These are phyloP conservation scores for Vararia minispora DNA, from an alignment of 768 basidiomycete species.

Conservation along the genomic window DNA sequence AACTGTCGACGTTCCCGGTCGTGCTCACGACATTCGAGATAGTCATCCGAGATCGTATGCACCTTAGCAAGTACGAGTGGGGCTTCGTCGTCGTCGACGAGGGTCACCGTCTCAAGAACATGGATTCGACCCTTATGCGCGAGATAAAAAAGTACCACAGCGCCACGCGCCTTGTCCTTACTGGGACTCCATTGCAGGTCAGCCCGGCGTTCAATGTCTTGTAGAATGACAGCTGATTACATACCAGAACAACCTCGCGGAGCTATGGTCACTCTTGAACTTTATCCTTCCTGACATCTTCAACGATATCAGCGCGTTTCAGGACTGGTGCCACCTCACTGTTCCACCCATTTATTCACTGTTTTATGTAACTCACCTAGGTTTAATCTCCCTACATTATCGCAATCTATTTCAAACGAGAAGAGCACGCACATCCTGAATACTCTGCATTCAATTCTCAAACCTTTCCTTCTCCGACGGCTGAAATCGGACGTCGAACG, in stretches of 20 bases:
- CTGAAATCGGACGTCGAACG: constrained; percentile 83
- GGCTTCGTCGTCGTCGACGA: constrained; percentile 95
- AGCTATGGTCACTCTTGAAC: constrained; percentile 91
- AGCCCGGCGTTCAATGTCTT: constrained; percentile 19
- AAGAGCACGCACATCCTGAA: constrained; percentile 60
- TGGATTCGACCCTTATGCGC: constrained; percentile 80
- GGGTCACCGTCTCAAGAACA: constrained; percentile 91
- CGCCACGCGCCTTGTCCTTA: constrained; percentile 86
- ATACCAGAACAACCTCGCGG: constrained; percentile 81
- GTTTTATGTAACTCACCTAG: constrained; percentile 21
- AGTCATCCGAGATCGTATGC: constrained; percentile 69
- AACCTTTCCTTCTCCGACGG: constrained; percentile 88
- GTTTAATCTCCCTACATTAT: constrained; percentile 64
- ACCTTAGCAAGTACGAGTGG: constrained; percentile 60
- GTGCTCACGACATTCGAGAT: constrained; percentile 90
- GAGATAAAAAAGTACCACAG: constrained; percentile 83
- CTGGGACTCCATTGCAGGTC: constrained; percentile 93
- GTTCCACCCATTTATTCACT: neutral
- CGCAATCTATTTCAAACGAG: constrained; percentile 41
- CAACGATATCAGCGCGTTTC: constrained; percentile 79
- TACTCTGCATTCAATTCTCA: constrained; percentile 81
- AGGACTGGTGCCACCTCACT: constrained; percentile 55
- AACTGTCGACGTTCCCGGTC: constrained; percentile 50
- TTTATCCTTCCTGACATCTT: constrained; percentile 95
- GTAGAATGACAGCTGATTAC: constrained; percentile 1